These are phyloP conservation scores for Fennellomyces sp. DNA, from an alignment of 371 early-diverging fungal species.

Conservation along the genomic window DNA sequence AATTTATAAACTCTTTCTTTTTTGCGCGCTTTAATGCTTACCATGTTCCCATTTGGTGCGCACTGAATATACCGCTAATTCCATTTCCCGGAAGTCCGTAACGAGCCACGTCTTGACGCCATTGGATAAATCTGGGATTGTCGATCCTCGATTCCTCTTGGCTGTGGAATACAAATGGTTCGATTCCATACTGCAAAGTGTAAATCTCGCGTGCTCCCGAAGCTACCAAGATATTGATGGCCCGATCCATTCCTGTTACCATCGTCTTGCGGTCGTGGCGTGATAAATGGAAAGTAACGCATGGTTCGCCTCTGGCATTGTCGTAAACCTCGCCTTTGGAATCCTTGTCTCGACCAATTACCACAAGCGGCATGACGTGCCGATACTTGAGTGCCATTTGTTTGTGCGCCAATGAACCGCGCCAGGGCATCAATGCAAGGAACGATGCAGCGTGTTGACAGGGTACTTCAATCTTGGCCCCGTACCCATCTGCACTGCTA, in stretches of 20 bases:
- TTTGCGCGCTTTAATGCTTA: conserved; percentile 23
- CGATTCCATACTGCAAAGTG: conserved; percentile 41
- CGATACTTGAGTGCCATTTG: conserved; percentile 40
- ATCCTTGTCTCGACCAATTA: conserved; percentile 67
- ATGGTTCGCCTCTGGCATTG: conserved; percentile 9
- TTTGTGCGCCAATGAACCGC: conserved; percentile 52
- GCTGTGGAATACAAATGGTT: conserved; percentile 31
- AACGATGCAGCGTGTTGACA: conserved; percentile 43
- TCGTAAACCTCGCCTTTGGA: conserved; percentile 23
- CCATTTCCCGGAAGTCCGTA: conserved; percentile 16
- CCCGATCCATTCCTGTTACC: conserved; percentile 42
- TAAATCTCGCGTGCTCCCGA: conserved; percentile 66
- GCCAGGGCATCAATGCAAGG: conserved; percentile 46
- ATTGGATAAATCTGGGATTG: conserved; percentile 26
- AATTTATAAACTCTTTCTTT: not conserved
- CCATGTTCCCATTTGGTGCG: conserved; percentile 67
- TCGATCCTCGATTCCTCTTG: conserved; percentile 23
- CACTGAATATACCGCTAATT: conserved; percentile 18
- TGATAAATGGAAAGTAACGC: conserved; percentile 42
- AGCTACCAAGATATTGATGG: conserved; percentile 52
- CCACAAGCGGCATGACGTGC: conserved; percentile 45
- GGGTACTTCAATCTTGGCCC: conserved; percentile 57
- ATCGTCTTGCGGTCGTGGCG: conserved; percentile 51
- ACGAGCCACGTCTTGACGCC: conserved; percentile 18
- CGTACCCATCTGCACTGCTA: conserved; percentile 58